Percentiles rank a stretch among this genome's conserved stretches.
Conservation (phyloP, 495 filamentous ascomycete species). For the Aspergillus conjunctus region DNA sequence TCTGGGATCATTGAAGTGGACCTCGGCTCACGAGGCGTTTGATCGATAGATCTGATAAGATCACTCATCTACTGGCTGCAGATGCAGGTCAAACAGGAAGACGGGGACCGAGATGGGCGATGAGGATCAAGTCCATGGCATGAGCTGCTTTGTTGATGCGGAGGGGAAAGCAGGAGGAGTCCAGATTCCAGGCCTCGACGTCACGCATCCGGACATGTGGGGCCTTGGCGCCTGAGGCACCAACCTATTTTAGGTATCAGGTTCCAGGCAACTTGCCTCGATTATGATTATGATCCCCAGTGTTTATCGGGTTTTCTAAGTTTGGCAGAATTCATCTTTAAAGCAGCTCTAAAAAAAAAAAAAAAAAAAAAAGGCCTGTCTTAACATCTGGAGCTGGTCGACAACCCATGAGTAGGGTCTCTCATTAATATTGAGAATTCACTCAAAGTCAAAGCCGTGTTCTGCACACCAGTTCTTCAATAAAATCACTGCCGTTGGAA, state of each 20-base stretch:
- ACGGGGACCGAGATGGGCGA: not conserved
- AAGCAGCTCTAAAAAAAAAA: too few species aligned
- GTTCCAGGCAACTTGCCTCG: too few species aligned
- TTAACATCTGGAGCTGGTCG: too few species aligned
- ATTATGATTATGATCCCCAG: too few species aligned
- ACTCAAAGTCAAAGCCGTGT: too few species aligned
- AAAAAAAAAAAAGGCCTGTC: too few species aligned
- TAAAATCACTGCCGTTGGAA: not conserved
- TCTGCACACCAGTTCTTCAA: too few species aligned
- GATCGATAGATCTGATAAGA: not conserved
- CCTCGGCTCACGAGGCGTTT: not conserved
- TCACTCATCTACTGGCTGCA: not conserved
- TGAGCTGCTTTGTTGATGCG: conserved; percentile 12
- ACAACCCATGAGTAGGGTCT: too few species aligned
- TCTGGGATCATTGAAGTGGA: conserved; percentile 3
- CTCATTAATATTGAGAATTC: too few species aligned
- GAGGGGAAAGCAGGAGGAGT: conserved; percentile 1
- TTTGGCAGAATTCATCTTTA: too few species aligned
- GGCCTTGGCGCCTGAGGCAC: conserved; percentile 27
- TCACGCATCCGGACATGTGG: conserved; percentile 21
- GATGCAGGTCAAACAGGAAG: not conserved
- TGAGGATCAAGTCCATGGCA: not conserved
- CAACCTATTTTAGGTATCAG: not conserved
- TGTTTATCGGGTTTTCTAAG: too few species aligned
- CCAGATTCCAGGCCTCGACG: conserved; percentile 12